Conservation (phyloP, 2,329 filamentous ascomycete species). For the Colletotrichum somersetense region DNA sequence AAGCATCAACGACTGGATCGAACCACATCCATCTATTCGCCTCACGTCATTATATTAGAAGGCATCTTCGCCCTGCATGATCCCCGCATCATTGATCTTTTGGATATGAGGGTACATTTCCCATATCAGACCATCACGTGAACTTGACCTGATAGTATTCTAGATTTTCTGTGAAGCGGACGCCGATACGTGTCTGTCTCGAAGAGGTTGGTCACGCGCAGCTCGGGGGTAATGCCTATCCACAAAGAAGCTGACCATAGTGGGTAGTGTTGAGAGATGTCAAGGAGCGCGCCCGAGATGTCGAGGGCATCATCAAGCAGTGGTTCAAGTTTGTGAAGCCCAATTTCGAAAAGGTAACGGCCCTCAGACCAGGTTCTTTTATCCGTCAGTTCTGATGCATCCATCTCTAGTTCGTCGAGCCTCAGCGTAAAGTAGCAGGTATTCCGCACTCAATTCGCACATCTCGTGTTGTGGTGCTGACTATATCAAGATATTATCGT, state of each 20-base stretch:
- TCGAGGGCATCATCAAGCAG: slow-evolving; percentile 97
- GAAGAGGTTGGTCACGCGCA: slow-evolving; percentile 74
- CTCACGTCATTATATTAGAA: slow-evolving; percentile 94
- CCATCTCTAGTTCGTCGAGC: slow-evolving; percentile 78
- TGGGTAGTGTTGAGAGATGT: slow-evolving; percentile 84
- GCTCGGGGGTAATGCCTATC: slow-evolving; percentile 32
- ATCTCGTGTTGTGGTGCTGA: slow-evolving; percentile 35
- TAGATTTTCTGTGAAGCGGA: slow-evolving; percentile 97
- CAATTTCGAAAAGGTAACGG: slow-evolving; percentile 82
- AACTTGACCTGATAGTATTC: slow-evolving; percentile 12
- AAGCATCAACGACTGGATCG: slow-evolving; percentile 85
- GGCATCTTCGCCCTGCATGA: slow-evolving; percentile 97
- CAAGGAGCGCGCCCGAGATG: slow-evolving; percentile 86
- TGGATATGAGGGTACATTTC: slow-evolving; percentile 85
- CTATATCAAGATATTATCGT: slow-evolving; percentile 82
- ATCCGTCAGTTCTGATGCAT: neutral
- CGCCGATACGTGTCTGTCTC: slow-evolving; percentile 90
- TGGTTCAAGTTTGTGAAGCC: slow-evolving; percentile 98
- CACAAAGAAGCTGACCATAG: slow-evolving; percentile 32
- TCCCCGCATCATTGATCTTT: slow-evolving; percentile 82
- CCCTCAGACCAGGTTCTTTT: neutral
- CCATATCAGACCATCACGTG: neutral
- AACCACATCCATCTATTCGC: slow-evolving; percentile 93
- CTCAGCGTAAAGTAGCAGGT: slow-evolving; percentile 88
- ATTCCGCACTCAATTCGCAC: slow-evolving; percentile 33